Percentiles rank a stretch among this genome's conserved stretches.
Evolutionary conservation across 768 basidiomycete genomes (phyloP).

Genomic region (Hygrocybe coccinea): DNA sequence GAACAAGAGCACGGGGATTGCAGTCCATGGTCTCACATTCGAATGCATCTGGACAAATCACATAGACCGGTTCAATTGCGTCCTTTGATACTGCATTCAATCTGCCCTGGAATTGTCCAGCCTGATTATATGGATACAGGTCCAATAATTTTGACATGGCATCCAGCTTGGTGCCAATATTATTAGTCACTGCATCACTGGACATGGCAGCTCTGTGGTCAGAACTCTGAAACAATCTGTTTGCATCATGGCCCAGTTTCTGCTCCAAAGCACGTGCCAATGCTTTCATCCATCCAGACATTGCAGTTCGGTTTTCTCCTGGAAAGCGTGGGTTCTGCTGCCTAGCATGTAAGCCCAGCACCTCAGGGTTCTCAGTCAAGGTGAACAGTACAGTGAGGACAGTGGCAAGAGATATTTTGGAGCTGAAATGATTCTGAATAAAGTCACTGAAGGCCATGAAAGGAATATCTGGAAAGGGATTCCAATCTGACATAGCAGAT

Average conservation of each 20-base stretch:
- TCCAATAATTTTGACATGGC: not conserved
- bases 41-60: too few species aligned
- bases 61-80: too few species aligned
- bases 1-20: too few species aligned
- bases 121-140: too few species aligned
- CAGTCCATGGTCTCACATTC: too few species aligned
- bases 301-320: not conserved
- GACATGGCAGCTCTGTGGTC: not conserved
- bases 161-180: not conserved
- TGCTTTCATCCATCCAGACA: not conserved
- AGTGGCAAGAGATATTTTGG: conserved; percentile 1
- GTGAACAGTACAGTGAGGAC: not conserved
- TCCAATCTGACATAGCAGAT: too few species aligned
- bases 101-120: too few species aligned
- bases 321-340: not conserved
- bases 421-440: not conserved
- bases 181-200: not conserved
- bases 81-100: too few species aligned
- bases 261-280: not conserved
- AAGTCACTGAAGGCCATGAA: not conserved
- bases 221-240: not conserved
- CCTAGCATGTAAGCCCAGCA: conserved; percentile 3
- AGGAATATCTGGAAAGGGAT: conserved; percentile 2
- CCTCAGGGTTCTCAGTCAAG: conserved; percentile 1
- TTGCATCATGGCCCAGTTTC: not conserved